Evolutionary conservation across 1,284 basidiomycete species (phyloP), one percentile per base, ranked within the genome.

Genomic region (Psilocybe mexicana): DNA sequence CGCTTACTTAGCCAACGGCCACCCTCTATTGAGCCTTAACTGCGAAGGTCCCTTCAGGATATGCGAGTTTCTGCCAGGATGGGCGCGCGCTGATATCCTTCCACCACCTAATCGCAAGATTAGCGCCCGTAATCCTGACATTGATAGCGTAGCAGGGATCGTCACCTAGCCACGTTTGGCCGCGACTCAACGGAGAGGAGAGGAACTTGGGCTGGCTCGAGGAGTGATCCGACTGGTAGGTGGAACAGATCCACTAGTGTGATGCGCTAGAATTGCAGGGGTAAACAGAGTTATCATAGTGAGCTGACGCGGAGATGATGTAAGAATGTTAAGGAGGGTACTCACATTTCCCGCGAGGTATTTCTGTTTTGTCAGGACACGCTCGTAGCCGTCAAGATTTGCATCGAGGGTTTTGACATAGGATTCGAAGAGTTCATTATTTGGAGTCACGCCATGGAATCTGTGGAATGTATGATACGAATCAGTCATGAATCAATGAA

Each of bases 341-440:
- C 77, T 57, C 52, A 80, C 78, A 62, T 84, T 70, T 10, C 83
- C 83, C 38, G 75, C 81, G 18, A 84, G 60, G 63, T 79, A 85
- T 63, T 77, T 78, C 43, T 80, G 75, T 65, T 81, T 83, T 59
- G 72, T 65, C 23, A 86, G 70, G 55, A 86, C 79, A n/a, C 59
- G 61, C 54, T 86, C 83, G 62, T 85, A 85, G 5, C 68, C 82
- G 12, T 79, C 70, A 3, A 86, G 71, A 55, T 73, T 79, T 11
- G 43, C 38, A 2, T 70, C 65, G n/a, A 85, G 71, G 8, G 57
- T 63, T 0, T 52, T 61, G 48, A 77, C 67, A 11, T 69, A 65
- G 10, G 67, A 62, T 18, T 77, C 66, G 47, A 75, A 72, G 1
- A 65, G 65, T 1, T 58, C 69, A 55, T 72, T 48, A 63, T 81